Percentiles rank a stretch among this genome's conserved stretches.
These are phyloP conservation scores for Deuterostichococcus epilithicus DNA, from an alignment of 139 green algal genomes.

Conservation along the genomic window DNA sequence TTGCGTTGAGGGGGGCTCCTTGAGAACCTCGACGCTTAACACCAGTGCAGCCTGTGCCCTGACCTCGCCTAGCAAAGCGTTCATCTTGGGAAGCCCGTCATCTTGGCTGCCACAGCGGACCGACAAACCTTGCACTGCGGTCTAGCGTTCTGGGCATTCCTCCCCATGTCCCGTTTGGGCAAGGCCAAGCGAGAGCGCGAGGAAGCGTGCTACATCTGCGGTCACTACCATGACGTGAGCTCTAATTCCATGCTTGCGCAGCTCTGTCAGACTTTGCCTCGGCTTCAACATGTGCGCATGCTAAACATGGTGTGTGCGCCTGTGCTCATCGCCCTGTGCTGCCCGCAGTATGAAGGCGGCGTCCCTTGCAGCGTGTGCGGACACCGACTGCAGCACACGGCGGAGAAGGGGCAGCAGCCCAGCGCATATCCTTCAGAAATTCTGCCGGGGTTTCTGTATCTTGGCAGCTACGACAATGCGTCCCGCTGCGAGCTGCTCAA, in stretches of 20 bases:
- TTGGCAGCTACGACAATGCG: constrained; percentile 89
- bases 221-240: constrained; percentile 86
- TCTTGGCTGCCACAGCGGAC: no score
- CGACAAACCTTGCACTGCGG: no score
- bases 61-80: no score
- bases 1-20: no score
- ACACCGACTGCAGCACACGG: constrained; percentile 50
- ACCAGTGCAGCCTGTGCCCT: no score
- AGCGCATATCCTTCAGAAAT: constrained; percentile 68
- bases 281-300: not conserved
- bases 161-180: no score
- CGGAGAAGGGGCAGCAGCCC: not conserved
- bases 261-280: not conserved
- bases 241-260: not conserved
- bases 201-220: constrained; percentile 81
- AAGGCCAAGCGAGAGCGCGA: constrained; percentile 64
- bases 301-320: not conserved
- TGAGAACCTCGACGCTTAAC: no score
- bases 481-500: constrained; percentile 80
- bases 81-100: no score
- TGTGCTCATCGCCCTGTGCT: not conserved
- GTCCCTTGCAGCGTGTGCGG: constrained; percentile 78
- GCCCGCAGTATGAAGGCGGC: constrained; percentile 66
- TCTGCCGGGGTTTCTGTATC: constrained; percentile 75
- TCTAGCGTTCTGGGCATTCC: no score